Conservation (phyloP, 2,329 filamentous ascomycete genomes). For the Aspergillus quadrilineatus region DNA sequence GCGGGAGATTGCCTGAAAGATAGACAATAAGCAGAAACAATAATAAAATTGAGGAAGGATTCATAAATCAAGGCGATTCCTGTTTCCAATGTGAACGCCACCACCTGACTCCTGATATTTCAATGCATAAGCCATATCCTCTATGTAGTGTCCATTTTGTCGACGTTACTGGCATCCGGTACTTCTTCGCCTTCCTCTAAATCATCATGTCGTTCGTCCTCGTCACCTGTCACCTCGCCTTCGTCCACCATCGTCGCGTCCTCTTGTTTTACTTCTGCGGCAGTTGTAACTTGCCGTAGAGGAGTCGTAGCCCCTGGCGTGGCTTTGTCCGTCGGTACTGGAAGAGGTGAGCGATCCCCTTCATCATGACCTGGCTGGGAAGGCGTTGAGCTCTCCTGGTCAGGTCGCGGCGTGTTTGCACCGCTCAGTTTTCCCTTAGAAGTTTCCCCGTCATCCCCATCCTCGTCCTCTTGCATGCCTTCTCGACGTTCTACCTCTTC, state of each 20-base stretch:
- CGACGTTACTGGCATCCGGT: slow-evolving; percentile 48
- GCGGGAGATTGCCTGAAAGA: slow-evolving; percentile 37
- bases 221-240: slow-evolving; percentile 40
- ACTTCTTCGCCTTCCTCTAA: slow-evolving; percentile 52
- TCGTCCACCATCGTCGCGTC: slow-evolving; percentile 62
- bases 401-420: slow-evolving; percentile 50
- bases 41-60: slow-evolving; percentile 1
- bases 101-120: slow-evolving; percentile 30
- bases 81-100: slow-evolving; percentile 23
- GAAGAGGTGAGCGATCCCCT: slow-evolving; percentile 22
- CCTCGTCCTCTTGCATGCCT: slow-evolving; percentile 64
- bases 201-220: slow-evolving; percentile 40
- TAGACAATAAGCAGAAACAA: background rate
- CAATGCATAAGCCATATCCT: slow-evolving; percentile 18
- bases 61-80: slow-evolving; percentile 15
- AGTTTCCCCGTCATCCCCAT: slow-evolving; percentile 55
- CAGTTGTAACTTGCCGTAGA: slow-evolving; percentile 36
- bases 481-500: slow-evolving; percentile 87
- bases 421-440: slow-evolving; percentile 50
- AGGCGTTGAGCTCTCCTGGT: slow-evolving; percentile 46
- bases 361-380: slow-evolving; percentile 38
- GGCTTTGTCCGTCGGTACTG: slow-evolving; percentile 34
- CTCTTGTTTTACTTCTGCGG: slow-evolving; percentile 49
- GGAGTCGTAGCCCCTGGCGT: slow-evolving; percentile 37
- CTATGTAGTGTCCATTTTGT: slow-evolving; percentile 66